These are phyloP conservation scores for Schizochytrium sp. DNA, from an alignment of 108 stramenopile species.

Conservation along the genomic window DNA sequence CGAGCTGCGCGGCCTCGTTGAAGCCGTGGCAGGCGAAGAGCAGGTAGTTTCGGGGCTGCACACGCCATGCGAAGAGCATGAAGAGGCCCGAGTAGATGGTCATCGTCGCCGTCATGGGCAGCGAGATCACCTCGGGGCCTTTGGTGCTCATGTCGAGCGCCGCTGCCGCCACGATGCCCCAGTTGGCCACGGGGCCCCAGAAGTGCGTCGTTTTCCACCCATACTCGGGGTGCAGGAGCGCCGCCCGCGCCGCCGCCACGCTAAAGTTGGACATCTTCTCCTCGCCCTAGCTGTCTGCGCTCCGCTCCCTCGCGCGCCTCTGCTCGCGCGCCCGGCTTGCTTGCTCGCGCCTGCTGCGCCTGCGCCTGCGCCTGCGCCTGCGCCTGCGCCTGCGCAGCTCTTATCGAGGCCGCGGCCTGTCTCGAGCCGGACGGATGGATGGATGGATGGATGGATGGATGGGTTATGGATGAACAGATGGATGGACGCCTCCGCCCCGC, in stretches of 20 bases:
- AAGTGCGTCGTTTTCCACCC: constrained; percentile 23
- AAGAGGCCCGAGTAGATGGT: constrained; percentile 30
- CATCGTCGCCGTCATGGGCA: constrained; percentile 28
- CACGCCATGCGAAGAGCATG: constrained; percentile 36
- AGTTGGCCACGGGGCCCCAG: constrained; percentile 37
- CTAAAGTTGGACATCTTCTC: not conserved
- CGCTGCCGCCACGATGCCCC: constrained; percentile 35
- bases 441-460: no score
- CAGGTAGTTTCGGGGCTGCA: constrained; percentile 39
- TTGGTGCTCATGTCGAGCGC: constrained; percentile 23
- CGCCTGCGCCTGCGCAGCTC: no score
- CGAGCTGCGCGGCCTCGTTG: constrained; percentile 35
- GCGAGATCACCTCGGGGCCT: constrained; percentile 29
- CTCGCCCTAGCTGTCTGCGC: not conserved
- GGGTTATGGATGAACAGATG: no score
- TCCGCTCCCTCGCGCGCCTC: not conserved
- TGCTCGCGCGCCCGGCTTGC: not conserved
- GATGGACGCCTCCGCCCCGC: no score
- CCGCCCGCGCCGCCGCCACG: not conserved
- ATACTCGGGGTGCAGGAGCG: constrained; percentile 8
- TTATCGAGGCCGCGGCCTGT: no score
- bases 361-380: no score
- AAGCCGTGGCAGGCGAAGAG: constrained; percentile 35
- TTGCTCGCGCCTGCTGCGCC: no score
- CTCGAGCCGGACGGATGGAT: no score